phyloP scores from a whole-genome alignment of 192 early-diverging fungal genomes.

The Hyaloraphidium curvatum region DNA sequence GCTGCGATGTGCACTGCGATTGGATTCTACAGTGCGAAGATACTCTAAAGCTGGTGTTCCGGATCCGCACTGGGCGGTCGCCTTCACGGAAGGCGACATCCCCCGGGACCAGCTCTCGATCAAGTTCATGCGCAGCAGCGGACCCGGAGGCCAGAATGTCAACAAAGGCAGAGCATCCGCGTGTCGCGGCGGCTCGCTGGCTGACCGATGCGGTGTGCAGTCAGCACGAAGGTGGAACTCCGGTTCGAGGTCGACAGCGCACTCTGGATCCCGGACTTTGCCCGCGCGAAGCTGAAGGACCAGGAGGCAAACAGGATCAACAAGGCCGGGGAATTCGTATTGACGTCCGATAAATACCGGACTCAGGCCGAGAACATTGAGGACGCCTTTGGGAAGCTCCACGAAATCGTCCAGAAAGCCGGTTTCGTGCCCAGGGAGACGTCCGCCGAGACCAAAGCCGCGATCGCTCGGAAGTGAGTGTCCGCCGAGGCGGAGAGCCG shows the following conservation, averaged over 20 bases:
- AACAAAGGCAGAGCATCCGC: slow-evolving; percentile 47
- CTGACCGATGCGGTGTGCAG: slow-evolving; percentile 11
- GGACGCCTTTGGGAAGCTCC: slow-evolving; percentile 56
- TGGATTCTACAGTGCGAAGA: too few species aligned
- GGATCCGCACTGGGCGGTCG: too few species aligned
- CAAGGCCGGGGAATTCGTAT: slow-evolving; percentile 47
- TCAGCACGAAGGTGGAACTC: slow-evolving; percentile 72
- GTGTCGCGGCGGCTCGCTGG: not conserved
- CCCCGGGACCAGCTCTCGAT: not conserved
- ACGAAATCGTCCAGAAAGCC: slow-evolving; percentile 32
- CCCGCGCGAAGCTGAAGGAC: not conserved
- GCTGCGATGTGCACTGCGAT: too few species aligned
- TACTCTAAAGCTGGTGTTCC: too few species aligned
- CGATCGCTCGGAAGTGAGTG: slow-evolving; percentile 15
- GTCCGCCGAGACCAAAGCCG: slow-evolving; percentile 9
- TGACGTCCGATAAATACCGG: slow-evolving; percentile 55
- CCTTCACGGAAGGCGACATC: too few species aligned
- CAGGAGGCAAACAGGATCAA: slow-evolving; percentile 24
- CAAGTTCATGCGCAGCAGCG: slow-evolving; percentile 21
- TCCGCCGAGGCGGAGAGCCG: too few species aligned
- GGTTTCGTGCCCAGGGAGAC: slow-evolving; percentile 31
- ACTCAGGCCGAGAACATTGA: slow-evolving; percentile 59
- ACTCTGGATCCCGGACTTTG: slow-evolving; percentile 41
- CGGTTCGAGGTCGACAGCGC: slow-evolving; percentile 43
- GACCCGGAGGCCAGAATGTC: slow-evolving; percentile 82